Conservation (phyloP, 768 basidiomycete genomes). For the Chalciporus chontae region DNA sequence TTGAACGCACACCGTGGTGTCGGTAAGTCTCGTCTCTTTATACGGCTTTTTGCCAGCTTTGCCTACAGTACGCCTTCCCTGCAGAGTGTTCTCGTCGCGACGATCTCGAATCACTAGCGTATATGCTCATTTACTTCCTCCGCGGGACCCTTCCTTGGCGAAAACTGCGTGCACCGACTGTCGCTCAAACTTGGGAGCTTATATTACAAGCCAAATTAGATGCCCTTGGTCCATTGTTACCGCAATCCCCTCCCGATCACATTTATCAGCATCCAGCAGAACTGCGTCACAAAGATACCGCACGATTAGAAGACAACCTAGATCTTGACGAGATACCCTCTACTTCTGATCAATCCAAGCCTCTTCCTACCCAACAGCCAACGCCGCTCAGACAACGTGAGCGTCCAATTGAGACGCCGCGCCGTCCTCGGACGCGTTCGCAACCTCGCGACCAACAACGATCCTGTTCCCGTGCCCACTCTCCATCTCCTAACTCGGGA, state of each 20-base stretch:
- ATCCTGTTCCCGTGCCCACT: slow-evolving; percentile 5
- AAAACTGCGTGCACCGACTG: slow-evolving; percentile 62
- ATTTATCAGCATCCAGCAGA: slow-evolving; percentile 7
- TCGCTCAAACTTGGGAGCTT: slow-evolving; percentile 70
- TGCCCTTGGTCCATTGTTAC: slow-evolving; percentile 36
- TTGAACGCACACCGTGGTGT: slow-evolving; percentile 75
- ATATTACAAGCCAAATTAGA: slow-evolving; percentile 72
- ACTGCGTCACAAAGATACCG: slow-evolving; percentile 1
- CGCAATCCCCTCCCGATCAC: slow-evolving; percentile 13
- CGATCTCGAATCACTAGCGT: slow-evolving; percentile 76
- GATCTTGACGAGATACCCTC: slow-evolving; percentile 13
- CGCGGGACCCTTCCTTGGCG: slow-evolving; percentile 79
- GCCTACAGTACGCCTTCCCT: background rate
- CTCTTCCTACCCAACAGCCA: slow-evolving; percentile 1
- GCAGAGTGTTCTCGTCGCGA: slow-evolving; percentile 74
- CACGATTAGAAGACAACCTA: slow-evolving; percentile 4
- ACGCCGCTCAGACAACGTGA: background rate
- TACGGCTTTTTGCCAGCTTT: background rate
- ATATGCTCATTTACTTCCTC: slow-evolving; percentile 81
- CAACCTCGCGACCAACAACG: slow-evolving; percentile 17
- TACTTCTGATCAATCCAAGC: slow-evolving; percentile 15
- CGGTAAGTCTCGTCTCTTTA: slow-evolving; percentile 40
- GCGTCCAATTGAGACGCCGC: slow-evolving; percentile 4
- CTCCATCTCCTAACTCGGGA: slow-evolving; percentile 7
- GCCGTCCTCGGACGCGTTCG: slow-evolving; percentile 14